These are phyloP conservation scores for Cyclotella baltica DNA, from an alignment of 108 stramenopile species.

Conservation along the genomic window DNA sequence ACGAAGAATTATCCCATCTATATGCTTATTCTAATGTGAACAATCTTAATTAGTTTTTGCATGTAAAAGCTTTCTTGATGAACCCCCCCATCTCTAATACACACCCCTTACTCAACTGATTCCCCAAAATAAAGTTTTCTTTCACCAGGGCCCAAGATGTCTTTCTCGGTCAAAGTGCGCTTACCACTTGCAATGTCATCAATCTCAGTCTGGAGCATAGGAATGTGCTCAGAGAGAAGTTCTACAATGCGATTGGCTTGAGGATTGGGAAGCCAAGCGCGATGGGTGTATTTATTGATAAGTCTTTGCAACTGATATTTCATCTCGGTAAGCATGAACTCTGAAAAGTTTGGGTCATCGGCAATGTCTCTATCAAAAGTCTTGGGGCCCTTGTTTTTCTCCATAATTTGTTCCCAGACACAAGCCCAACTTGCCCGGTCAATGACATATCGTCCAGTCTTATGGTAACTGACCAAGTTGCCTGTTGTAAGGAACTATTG, in stretches of 20 bases:
- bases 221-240: constrained; percentile 10
- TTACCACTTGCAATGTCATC: neutral
- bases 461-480: neutral
- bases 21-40: neutral
- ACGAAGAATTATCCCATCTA: neutral
- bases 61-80: neutral
- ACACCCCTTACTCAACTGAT: neutral
- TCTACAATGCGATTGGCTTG: constrained; percentile 9
- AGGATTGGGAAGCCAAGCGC: neutral
- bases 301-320: constrained; percentile 1
- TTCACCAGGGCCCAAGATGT: constrained; percentile 16
- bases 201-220: constrained; percentile 4
- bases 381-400: neutral
- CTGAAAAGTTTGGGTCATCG: constrained; percentile 20
- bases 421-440: neutral
- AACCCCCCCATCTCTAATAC: neutral
- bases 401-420: constrained; percentile 1
- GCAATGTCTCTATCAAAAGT: constrained; percentile 1
- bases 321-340: constrained; percentile 13
- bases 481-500: no score
- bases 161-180: neutral
- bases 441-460: neutral
- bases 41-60: neutral
- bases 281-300: constrained; percentile 11
- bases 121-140: neutral